Conservation (phyloP, 1,284 basidiomycete genomes). For the Ustilago nuda region DNA sequence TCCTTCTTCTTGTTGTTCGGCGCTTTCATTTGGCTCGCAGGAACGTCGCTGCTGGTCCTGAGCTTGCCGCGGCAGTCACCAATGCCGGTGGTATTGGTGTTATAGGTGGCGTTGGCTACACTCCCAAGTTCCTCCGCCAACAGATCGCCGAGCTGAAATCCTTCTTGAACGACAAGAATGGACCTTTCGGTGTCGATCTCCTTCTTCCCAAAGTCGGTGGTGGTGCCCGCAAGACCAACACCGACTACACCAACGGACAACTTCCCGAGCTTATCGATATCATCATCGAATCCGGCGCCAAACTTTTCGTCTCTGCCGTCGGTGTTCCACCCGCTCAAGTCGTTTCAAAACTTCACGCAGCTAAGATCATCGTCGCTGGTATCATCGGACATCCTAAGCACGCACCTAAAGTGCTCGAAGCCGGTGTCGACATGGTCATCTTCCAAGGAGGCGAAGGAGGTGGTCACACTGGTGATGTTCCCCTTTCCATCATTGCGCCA, state of each 20-base stretch:
- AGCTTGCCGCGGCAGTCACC: conserved; percentile 62
- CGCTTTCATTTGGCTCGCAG: conserved; percentile 10
- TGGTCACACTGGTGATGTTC: conserved; percentile 65
- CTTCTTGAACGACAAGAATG: conserved; percentile 61
- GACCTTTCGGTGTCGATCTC: conserved; percentile 62
- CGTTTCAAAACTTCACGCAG: conserved; percentile 59
- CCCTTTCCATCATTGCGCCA: conserved; percentile 57
- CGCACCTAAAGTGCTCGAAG: conserved; percentile 61
- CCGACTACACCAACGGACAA: conserved; percentile 61
- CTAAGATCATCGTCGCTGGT: conserved; percentile 62
- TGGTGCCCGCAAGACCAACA: conserved; percentile 64
- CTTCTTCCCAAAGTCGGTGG: conserved; percentile 65
- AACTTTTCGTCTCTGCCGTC: conserved; percentile 64
- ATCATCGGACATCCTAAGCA: conserved; percentile 77
- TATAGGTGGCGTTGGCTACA: conserved; percentile 65
- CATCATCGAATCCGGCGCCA: conserved; percentile 60
- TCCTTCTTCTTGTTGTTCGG: neutral
- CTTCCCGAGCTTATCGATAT: conserved; percentile 60
- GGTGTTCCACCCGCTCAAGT: conserved; percentile 62
- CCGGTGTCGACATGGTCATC: conserved; percentile 65
- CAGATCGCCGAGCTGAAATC: conserved; percentile 55
- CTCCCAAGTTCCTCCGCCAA: conserved; percentile 37
- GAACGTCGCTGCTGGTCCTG: conserved; percentile 63
- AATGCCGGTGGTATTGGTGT: conserved; percentile 64
- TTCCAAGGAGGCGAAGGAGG: conserved; percentile 65